Percentiles rank a stretch among this genome's conserved stretches.
These are phyloP conservation scores for Hymenoscyphus scutula DNA, from an alignment of 2,329 filamentous ascomycete genomes.

Conservation along the genomic window DNA sequence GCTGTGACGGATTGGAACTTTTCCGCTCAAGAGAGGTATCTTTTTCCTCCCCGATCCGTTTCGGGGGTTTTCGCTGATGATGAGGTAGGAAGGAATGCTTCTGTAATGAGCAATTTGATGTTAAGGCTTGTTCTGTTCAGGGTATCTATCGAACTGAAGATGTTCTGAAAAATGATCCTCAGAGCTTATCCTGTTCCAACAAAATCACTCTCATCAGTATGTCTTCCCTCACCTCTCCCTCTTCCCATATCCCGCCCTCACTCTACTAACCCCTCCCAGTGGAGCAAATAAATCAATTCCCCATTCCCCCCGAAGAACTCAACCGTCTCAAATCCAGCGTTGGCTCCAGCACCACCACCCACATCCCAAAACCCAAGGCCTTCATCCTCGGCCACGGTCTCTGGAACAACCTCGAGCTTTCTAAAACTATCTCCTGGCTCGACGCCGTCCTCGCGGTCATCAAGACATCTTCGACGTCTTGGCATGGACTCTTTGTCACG, in stretches of 20 bases:
- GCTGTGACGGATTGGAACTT: constrained; percentile 51
- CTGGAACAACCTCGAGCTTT: constrained; percentile 47
- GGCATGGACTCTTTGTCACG: constrained; percentile 40
- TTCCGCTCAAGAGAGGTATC: constrained; percentile 39
- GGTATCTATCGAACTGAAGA: constrained; percentile 48
- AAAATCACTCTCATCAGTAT: constrained; percentile 40
- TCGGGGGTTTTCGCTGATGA: not conserved
- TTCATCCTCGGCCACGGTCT: constrained; percentile 48
- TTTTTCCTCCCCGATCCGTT: not conserved
- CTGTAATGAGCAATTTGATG: constrained; percentile 49
- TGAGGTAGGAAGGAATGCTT: constrained; percentile 42
- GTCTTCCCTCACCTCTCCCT: not conserved
- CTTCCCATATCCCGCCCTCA: too few species aligned
- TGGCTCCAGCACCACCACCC: constrained; percentile 26
- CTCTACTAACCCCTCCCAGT: constrained; percentile 32
- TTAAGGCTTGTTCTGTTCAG: constrained; percentile 48
- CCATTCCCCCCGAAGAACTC: constrained; percentile 42
- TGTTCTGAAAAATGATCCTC: constrained; percentile 43
- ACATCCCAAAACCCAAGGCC: constrained; percentile 38
- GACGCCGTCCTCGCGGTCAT: constrained; percentile 38
- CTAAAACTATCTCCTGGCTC: constrained; percentile 43
- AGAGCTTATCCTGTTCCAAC: constrained; percentile 41
- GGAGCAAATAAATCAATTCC: constrained; percentile 45
- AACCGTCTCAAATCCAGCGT: constrained; percentile 40
- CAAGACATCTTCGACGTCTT: constrained; percentile 15